These are phyloP conservation scores for Cladobotryum protrusum DNA, from an alignment of 2,329 filamentous ascomycete genomes.

Conservation along the genomic window DNA sequence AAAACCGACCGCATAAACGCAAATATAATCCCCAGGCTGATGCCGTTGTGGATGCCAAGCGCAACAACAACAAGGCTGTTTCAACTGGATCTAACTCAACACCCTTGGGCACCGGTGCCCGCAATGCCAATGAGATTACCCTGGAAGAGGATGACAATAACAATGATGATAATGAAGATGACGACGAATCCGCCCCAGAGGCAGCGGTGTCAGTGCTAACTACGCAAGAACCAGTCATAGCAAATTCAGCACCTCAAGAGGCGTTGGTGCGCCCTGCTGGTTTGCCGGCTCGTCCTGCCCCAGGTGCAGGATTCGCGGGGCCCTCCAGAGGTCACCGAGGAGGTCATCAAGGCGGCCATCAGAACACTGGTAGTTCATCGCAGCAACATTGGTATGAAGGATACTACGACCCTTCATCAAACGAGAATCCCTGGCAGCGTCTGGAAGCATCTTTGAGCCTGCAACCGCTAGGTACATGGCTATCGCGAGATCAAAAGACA, in stretches of 20 bases:
- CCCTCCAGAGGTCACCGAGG: constrained; percentile 4
- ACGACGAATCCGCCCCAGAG: neutral
- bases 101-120: constrained; percentile 22
- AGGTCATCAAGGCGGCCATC: constrained; percentile 4
- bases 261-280: constrained; percentile 27
- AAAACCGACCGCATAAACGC: constrained; percentile 50
- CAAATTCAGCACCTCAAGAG: constrained; percentile 7
- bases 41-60: constrained; percentile 29
- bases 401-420: constrained; percentile 64
- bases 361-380: constrained; percentile 17
- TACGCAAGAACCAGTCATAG: neutral
- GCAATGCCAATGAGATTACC: constrained; percentile 41
- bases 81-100: constrained; percentile 34
- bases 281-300: constrained; percentile 27
- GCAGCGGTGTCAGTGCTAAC: neutral
- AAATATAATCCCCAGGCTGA: constrained; percentile 56
- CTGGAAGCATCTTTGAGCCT: constrained; percentile 46
- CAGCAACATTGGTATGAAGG: constrained; percentile 51
- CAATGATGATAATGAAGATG: neutral
- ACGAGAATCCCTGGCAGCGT: constrained; percentile 65
- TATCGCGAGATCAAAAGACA: constrained; percentile 17
- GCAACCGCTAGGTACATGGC: constrained; percentile 40
- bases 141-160: constrained; percentile 32
- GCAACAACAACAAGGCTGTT: constrained; percentile 16
- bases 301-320: constrained; percentile 9